Conservation (phyloP, 306 rosid genomes). For the Trifolium pratense region DNA sequence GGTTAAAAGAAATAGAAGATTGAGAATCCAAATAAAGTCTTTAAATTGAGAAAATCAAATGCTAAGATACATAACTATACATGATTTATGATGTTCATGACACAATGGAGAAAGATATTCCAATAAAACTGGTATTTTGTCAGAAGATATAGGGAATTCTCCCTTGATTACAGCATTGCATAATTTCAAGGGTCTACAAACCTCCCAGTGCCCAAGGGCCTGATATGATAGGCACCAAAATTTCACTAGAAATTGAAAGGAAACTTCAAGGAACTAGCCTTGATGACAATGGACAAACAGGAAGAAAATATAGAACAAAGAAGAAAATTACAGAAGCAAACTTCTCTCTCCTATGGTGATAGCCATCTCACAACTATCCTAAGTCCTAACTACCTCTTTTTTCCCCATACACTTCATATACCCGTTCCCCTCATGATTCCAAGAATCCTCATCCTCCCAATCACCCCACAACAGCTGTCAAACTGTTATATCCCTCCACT, state of each 20-base stretch:
- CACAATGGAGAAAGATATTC: conserved; percentile 23
- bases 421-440: not conserved
- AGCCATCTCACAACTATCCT: not conserved
- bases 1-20: conserved; percentile 29
- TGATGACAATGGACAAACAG: too few relatives aligned
- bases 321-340: not conserved
- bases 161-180: not conserved
- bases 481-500: not conserved
- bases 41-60: conserved; percentile 12
- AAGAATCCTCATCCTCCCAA: not conserved
- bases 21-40: too few relatives aligned
- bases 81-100: not conserved
- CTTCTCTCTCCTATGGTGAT: not conserved
- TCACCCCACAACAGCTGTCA: not conserved
- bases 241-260: not conserved
- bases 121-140: not conserved
- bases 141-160: conserved; percentile 5
- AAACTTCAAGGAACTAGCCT: not conserved
- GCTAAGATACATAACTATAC: conserved; percentile 6
- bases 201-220: not conserved
- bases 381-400: not conserved
- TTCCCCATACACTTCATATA: not conserved
- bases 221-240: not conserved
- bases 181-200: not conserved
- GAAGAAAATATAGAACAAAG: not conserved